Base-by-base conservation (phyloP, 108 stramenopile genomes). In the Asterionellopsis glacialis region DNA sequence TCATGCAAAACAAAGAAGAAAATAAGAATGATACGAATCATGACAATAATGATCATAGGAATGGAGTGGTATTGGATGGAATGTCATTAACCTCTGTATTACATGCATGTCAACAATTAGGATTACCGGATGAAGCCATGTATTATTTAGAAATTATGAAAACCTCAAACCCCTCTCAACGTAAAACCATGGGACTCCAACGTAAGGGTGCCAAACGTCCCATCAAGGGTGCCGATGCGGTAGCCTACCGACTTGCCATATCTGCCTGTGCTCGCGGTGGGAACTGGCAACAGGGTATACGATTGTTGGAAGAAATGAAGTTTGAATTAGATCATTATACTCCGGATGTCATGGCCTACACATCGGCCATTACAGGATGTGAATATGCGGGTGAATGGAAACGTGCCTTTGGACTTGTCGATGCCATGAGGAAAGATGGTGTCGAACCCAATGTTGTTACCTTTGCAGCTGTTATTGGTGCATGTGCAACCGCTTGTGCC, bases 101-200 rank as follows among this genome's bases (percentile, higher is more conserved):
- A 48, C 84, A 91, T 55, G 87, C 90, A 0, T 88, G 87, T 75
- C 84, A 87, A 63, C 78, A 86, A 57, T 69, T 86, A 24, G 87
- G 84, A 28, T 44, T 83, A 27, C 82, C 84, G 0, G 66, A 74
- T 18, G 80, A 90, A 28, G 89, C 85, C 7, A 44, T 90, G 54
- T 23, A 56, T 1, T 87, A 87, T 59, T 59, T 90, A 21, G 69
- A 90, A 10, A 21, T 71, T 42, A 83, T 86, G 85, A 90, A 90
- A 66, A 45, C 57, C 14, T 50, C 76, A 26, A 55, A 59, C 11
- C 50, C 11, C 1, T n/a, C 19, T 7, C 45, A 39, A n/a, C 64
- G 70, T 21, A 57, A 47, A 45, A 84, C 84, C 11, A 59, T 69
- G 13, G 75, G 83, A 33, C 62, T 64, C 38, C 55, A 73, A 57